Percentiles rank a stretch among this genome's conserved stretches.
These are phyloP conservation scores for Seiridium cupressi DNA, from an alignment of 2,329 filamentous ascomycete species.

Conservation along the genomic window DNA sequence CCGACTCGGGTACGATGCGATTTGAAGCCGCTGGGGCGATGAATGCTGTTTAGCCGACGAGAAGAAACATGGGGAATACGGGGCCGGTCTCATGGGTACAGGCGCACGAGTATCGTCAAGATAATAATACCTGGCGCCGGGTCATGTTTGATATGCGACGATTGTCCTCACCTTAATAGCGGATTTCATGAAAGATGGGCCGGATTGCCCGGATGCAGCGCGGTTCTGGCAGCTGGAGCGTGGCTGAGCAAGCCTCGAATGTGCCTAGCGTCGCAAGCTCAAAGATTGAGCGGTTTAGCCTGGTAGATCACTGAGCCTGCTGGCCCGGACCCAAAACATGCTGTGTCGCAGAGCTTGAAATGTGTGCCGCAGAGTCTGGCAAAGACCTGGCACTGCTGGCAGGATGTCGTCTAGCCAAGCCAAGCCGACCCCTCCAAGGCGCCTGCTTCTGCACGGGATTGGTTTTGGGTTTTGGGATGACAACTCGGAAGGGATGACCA, in stretches of 20 bases:
- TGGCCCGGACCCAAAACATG: slow-evolving; percentile 14
- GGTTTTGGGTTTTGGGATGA: neutral
- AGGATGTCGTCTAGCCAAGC: slow-evolving; percentile 7
- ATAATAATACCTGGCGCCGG: neutral
- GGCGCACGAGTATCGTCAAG: neutral
- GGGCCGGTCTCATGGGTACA: neutral
- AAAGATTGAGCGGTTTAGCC: neutral
- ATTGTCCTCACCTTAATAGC: neutral
- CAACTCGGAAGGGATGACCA: neutral
- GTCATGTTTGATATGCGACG: slow-evolving; percentile 4
- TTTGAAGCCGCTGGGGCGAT: neutral
- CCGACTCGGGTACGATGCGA: too few species aligned
- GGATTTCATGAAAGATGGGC: slow-evolving; percentile 8
- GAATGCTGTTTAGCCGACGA: neutral
- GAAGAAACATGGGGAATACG: neutral
- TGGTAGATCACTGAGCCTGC: slow-evolving; percentile 9
- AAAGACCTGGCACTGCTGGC: neutral
- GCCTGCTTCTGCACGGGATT: neutral
- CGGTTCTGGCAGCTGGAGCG: slow-evolving; percentile 7
- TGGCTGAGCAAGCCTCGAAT: slow-evolving; percentile 6
- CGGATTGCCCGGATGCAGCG: slow-evolving; percentile 8
- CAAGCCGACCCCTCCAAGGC: neutral
- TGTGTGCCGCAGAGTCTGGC: neutral
- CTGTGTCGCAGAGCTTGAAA: slow-evolving; percentile 14
- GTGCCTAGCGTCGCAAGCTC: neutral